Percentiles rank a stretch among this genome's conserved stretches.
phyloP scores from a whole-genome alignment of 805 yeast species.

The Zygosaccharomyces lentus region DNA sequence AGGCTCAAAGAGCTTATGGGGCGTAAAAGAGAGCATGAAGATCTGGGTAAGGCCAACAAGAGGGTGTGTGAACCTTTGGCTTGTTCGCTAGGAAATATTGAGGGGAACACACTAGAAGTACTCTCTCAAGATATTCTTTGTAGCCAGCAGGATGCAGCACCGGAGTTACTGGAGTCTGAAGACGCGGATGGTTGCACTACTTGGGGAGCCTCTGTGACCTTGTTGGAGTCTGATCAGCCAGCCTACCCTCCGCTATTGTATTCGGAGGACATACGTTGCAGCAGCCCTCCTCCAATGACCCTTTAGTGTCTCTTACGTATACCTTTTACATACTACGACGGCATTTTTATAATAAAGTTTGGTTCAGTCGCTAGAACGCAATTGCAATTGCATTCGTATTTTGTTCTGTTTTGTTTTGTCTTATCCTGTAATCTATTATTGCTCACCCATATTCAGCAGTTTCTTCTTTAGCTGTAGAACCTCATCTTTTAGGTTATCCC shows the following conservation, averaged over 20 bases:
- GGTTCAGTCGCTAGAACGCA: not conserved
- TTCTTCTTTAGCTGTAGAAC: conserved; percentile 57
- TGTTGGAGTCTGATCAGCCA: conserved; percentile 1
- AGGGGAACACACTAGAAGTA: conserved; percentile 10
- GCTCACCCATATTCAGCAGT: conserved; percentile 30
- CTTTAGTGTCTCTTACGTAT: not conserved
- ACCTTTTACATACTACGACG: conserved; percentile 1
- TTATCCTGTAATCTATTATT: conserved; percentile 8
- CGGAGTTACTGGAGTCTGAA: conserved; percentile 10
- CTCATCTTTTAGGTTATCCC: conserved; percentile 69
- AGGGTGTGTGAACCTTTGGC: not conserved
- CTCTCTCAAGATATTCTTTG: conserved; percentile 3
- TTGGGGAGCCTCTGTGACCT: conserved; percentile 1
- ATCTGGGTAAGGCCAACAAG: not conserved
- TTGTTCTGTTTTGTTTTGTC: conserved; percentile 4
- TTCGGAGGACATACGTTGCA: conserved; percentile 8
- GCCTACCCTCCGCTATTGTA: not conserved
- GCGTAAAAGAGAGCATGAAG: not conserved
- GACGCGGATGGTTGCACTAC: not conserved
- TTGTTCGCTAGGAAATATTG: conserved; percentile 5
- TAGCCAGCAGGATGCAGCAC: not conserved
- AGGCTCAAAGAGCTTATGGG: not conserved
- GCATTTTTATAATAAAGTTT: conserved; percentile 2
- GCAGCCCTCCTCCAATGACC: conserved; percentile 15
- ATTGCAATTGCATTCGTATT: too few species aligned